A percentile compares a stretch with the other conserved stretches of the same genome.
These are phyloP conservation scores for Aspergillus oerlinghausenensis DNA, from an alignment of 2,329 filamentous ascomycete genomes.

Conservation along the genomic window DNA sequence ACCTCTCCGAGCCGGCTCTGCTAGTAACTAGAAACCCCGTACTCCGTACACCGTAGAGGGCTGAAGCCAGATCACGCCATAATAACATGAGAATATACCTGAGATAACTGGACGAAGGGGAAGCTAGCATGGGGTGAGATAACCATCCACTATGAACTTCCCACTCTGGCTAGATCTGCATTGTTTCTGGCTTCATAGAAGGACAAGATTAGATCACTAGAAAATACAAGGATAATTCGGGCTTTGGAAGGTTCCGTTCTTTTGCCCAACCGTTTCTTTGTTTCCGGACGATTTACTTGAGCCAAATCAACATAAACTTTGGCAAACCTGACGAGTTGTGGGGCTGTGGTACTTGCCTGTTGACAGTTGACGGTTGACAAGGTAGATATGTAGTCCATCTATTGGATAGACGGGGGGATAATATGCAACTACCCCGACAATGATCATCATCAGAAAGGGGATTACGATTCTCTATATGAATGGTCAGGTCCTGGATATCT, in stretches of 20 bases:
- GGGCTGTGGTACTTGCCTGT: not conserved
- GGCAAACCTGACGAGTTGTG: not conserved
- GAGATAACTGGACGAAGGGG: not conserved
- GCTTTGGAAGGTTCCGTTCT: not conserved
- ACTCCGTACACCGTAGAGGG: not conserved
- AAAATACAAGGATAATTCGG: not conserved
- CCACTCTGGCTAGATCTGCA: not conserved
- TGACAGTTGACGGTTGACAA: not conserved
- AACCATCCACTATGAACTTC: not conserved
- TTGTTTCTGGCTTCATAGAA: not conserved
- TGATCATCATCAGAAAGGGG: not conserved
- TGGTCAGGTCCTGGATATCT: not conserved
- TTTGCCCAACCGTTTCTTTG: not conserved
- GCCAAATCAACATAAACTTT: slow-evolving; percentile 8
- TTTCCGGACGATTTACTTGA: not conserved
- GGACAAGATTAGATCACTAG: not conserved
- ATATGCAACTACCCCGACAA: not conserved
- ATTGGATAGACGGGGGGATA: too few species aligned
- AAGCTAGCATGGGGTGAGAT: too few species aligned
- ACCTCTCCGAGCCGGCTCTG: too few species aligned
- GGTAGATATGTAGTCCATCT: too few species aligned
- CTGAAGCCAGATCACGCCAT: not conserved
- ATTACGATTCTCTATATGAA: not conserved
- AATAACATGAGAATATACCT: not conserved
- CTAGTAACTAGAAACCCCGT: too few species aligned